phyloP scores from a whole-genome alignment of 129 eudicot genomes.

The Tagetes patula region DNA sequence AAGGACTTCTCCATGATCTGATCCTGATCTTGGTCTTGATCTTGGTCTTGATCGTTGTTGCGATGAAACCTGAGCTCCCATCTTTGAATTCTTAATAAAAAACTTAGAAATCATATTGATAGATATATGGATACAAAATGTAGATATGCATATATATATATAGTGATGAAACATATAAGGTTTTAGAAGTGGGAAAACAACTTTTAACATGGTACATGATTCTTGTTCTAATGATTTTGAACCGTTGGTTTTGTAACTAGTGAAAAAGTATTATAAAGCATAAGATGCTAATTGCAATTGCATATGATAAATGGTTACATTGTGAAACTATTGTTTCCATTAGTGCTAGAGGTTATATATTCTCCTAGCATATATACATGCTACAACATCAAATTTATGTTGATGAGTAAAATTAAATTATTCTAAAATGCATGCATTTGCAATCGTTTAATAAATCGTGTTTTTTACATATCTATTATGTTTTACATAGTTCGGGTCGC shows the following conservation, averaged over 20 bases:
- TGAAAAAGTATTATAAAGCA: conserved; percentile 23
- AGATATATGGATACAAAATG: neutral
- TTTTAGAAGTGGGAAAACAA: conserved; percentile 23
- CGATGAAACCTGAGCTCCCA: conserved; percentile 35
- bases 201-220: conserved; percentile 34
- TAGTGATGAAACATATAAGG: neutral
- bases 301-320: neutral
- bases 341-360: too few relatives aligned
- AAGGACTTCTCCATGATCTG: conserved; percentile 34
- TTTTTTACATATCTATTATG: neutral
- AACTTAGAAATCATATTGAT: neutral
- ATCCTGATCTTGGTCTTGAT: too few relatives aligned
- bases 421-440: too few relatives aligned
- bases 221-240: conserved; percentile 22
- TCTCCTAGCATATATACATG: too few relatives aligned
- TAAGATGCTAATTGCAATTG: neutral
- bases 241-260: conserved; percentile 19
- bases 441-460: too few relatives aligned
- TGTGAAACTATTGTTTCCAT: too few relatives aligned
- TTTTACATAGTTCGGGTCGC: too few relatives aligned
- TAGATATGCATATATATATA: neutral
- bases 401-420: too few relatives aligned
- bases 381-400: too few relatives aligned
- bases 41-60: neutral
- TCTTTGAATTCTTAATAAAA: conserved; percentile 5